A percentile compares a stretch with the other conserved stretches of the same genome.
These are phyloP conservation scores for Penicillium sp. DNA, from an alignment of 2,329 filamentous ascomycete species.

Conservation along the genomic window DNA sequence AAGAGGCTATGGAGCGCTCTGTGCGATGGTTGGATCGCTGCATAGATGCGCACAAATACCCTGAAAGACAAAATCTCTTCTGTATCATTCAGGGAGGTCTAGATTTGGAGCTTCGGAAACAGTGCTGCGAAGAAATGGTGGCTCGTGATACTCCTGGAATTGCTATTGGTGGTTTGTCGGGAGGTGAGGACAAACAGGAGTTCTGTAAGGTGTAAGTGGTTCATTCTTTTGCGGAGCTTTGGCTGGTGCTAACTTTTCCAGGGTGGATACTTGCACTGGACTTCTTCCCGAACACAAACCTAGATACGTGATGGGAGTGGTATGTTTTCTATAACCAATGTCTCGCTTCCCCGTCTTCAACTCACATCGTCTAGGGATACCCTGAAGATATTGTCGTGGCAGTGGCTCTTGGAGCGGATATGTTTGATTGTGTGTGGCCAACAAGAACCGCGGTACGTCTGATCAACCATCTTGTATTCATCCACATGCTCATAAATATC, in stretches of 20 bases:
- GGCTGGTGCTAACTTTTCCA: conserved; percentile 18
- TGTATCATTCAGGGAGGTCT: conserved; percentile 98
- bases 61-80: conserved; percentile 85
- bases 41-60: conserved; percentile 83
- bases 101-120: conserved; percentile 78
- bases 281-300: conserved; percentile 87
- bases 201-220: conserved; percentile 73
- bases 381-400: conserved; percentile 94
- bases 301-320: conserved; percentile 98
- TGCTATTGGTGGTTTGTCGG: conserved; percentile 91
- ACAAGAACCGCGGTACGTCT: conserved; percentile 75
- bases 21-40: conserved; percentile 96
- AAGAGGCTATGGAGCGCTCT: conserved; percentile 91
- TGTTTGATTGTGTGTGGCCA: conserved; percentile 99
- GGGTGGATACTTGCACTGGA: conserved; percentile 78
- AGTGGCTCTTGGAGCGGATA: conserved; percentile 90
- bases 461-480: neutral
- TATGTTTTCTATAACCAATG: conserved; percentile 33
- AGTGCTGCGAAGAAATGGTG: conserved; percentile 87
- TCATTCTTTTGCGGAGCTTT: neutral
- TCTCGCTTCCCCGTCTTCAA: neutral
- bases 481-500: conserved; percentile 1
- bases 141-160: conserved; percentile 90
- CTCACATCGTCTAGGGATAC: conserved; percentile 63
- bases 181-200: conserved; percentile 89